Base-by-base conservation (phyloP, 441 rosid species). In the Arabidopsis hybrid region DNA sequence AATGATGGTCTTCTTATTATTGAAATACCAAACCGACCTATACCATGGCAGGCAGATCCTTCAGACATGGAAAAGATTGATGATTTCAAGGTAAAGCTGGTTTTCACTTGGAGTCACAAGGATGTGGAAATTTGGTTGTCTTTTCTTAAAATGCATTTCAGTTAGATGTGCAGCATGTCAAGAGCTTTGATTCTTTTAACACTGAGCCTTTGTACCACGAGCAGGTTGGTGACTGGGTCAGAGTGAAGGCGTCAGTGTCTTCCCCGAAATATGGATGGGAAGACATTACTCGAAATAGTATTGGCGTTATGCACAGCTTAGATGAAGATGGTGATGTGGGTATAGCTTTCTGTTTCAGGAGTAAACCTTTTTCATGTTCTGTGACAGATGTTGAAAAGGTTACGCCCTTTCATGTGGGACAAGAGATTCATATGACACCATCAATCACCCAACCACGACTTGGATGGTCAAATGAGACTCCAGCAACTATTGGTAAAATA, bases 251-350 rank as follows among this genome's bases (percentile, higher is more conserved):
- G 60, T 89, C 97, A 8, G 99, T 96, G 55, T 82, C 99, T 40
- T 93, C 98, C 75, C 99, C 99, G 18, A 90, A 86, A 74, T 96
- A 90, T 80, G 99, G 98, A 67, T 96, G 99, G 99, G 99, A 96
- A 77, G 97, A 93, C 74, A 75, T 91, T 47, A 84, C 92, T 59
- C 82, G 96, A 71, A 89, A 78, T 82, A 93, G 96, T 78, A 70
- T 93, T 71, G 99, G 99, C 42, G 66, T 96, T 71, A 83, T 96
- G 80, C 99, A 96, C 78, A 90, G 97, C 84, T 82, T 96, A 83
- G 99, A 93, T 75, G 97, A 93, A 53, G 98, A 93, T 53, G 99
- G 99, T 56, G 98, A 91, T 81, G 83, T 93, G 77, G 97, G 97
- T 55, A 73, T 96, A 67, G 99, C 97, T 72, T 96, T 96, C 87